Evolutionary conservation across 306 rosid genomes (phyloP).

Genomic region (Prinsepia uniflora): DNA sequence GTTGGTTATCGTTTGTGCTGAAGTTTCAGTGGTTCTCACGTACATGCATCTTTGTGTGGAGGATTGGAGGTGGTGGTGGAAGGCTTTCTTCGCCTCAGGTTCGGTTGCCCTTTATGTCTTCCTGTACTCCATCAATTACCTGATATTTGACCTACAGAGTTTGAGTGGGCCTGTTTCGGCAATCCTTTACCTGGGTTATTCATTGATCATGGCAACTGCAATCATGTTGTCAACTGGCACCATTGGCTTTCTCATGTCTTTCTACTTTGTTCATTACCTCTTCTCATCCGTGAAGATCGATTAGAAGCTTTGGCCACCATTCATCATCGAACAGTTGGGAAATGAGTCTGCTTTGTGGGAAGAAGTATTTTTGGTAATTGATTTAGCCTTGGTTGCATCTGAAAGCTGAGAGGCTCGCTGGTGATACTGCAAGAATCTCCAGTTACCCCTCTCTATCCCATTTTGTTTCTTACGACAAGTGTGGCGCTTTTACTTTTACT

Average conservation of each 20-base stretch:
- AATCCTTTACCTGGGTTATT: constrained; percentile 80
- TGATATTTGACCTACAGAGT: constrained; percentile 92
- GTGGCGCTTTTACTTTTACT: constrained; percentile 20
- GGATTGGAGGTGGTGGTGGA: constrained; percentile 99
- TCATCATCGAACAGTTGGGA: constrained; percentile 33
- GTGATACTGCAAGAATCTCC: constrained; percentile 31
- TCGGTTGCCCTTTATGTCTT: constrained; percentile 86
- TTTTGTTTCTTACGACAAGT: constrained; percentile 25
- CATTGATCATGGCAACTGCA: constrained; percentile 88
- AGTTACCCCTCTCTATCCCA: constrained; percentile 5
- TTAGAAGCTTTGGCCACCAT: constrained; percentile 34
- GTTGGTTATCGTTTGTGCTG: constrained; percentile 85
- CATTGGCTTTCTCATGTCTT: constrained; percentile 81
- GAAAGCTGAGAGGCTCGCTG: constrained; percentile 35
- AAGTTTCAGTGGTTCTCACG: constrained; percentile 94
- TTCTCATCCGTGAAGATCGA: constrained; percentile 94
- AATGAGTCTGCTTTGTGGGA: constrained; percentile 23
- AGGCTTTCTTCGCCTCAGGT: constrained; percentile 93
- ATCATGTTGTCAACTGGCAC: constrained; percentile 89
- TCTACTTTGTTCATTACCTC: constrained; percentile 91
- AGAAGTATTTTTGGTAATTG: constrained; percentile 29
- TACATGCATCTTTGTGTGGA: constrained; percentile 98
- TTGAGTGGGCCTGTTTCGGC: constrained; percentile 96
- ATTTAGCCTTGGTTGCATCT: constrained; percentile 35
- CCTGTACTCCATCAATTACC: constrained; percentile 87